Evolutionary conservation across 108 stramenopile species (phyloP).

Genomic region (Ochromonas danica): DNA sequence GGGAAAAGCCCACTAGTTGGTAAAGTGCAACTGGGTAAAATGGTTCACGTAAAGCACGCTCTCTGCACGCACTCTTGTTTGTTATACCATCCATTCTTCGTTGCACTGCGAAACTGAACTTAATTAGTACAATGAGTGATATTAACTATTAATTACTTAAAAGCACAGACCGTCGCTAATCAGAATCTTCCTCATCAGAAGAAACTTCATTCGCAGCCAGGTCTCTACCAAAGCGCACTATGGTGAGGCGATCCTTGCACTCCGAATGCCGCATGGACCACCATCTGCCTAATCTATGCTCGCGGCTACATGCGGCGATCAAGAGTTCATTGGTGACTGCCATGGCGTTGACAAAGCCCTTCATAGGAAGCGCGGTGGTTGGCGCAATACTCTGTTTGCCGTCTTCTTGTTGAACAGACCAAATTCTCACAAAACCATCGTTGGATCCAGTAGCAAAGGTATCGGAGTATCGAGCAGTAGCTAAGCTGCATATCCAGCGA

Average conservation of each 20-base stretch:
- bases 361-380: conserved; percentile 52
- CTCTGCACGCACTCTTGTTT: too few species aligned
- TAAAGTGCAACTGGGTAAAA: too few species aligned
- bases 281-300: conserved; percentile 80
- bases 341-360: conserved; percentile 76
- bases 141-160: too few species aligned
- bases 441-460: conserved; percentile 72
- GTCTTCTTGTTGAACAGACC: conserved; percentile 64
- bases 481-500: conserved; percentile 48
- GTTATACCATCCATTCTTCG: too few species aligned
- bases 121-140: too few species aligned
- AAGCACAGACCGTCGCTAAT: too few species aligned
- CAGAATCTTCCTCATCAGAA: too few species aligned
- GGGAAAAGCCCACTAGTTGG: too few species aligned
- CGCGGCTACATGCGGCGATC: conserved; percentile 74
- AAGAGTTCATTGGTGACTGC: conserved; percentile 30
- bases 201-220: too few species aligned
- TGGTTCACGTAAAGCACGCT: too few species aligned
- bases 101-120: too few species aligned
- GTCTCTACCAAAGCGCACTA: not conserved
- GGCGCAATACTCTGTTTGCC: conserved; percentile 59
- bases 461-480: conserved; percentile 66
- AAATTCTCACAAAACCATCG: conserved; percentile 79
- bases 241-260: not conserved
- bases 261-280: not conserved